Percentiles rank a stretch among this genome's conserved stretches.
These are phyloP conservation scores for Moelleriella libera DNA, from an alignment of 2,329 filamentous ascomycete genomes.

Conservation along the genomic window DNA sequence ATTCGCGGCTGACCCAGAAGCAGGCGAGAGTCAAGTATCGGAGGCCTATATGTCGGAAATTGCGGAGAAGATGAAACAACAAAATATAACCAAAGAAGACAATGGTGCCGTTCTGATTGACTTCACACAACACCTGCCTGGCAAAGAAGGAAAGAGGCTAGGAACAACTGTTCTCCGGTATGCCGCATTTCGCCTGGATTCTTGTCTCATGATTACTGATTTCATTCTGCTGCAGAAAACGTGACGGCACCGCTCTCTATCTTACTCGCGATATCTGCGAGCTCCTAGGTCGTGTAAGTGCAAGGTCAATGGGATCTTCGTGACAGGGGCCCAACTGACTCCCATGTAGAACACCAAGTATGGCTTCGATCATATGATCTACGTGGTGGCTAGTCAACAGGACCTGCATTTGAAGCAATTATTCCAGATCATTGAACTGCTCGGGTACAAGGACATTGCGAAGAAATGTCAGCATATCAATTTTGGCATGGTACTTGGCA, in stretches of 20 bases:
- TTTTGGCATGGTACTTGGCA: constrained; percentile 58
- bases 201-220: not conserved
- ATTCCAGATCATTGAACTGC: constrained; percentile 58
- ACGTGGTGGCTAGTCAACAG: constrained; percentile 59
- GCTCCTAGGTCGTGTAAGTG: constrained; percentile 41
- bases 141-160: constrained; percentile 54
- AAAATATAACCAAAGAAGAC: constrained; percentile 51
- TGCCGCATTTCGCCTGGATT: not conserved
- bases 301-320: not conserved
- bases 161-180: constrained; percentile 53
- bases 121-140: constrained; percentile 52
- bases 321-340: not conserved
- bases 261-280: constrained; percentile 68
- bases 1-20: not conserved
- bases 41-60: constrained; percentile 52
- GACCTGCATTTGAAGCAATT: constrained; percentile 60
- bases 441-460: constrained; percentile 54
- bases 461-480: constrained; percentile 60
- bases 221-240: constrained; percentile 27
- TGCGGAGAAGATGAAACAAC: constrained; percentile 47
- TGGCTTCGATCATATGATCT: constrained; percentile 67
- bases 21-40: constrained; percentile 60
- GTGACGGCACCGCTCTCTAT: constrained; percentile 63
- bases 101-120: constrained; percentile 62
- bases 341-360: constrained; percentile 32